Conservation (phyloP, 768 basidiomycete species). For the Candolleomyces eurysporus region DNA sequence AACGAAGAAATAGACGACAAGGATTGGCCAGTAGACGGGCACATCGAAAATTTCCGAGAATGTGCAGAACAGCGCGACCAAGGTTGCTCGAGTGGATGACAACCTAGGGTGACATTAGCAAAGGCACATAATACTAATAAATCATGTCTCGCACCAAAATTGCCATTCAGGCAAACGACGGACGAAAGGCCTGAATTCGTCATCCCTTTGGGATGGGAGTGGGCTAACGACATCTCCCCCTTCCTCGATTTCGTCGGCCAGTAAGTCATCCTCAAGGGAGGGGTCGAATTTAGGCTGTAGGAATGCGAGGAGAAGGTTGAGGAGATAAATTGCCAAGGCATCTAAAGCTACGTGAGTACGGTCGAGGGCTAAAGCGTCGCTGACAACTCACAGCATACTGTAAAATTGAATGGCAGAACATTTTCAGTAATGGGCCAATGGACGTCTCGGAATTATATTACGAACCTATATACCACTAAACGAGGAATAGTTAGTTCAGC, state of each 20-base stretch:
- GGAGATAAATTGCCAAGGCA: conserved; percentile 91
- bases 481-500: conserved; percentile 5
- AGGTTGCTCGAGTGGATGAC: conserved; percentile 85
- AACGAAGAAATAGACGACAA: conserved; percentile 95
- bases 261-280: conserved; percentile 87
- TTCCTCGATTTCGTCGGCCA: conserved; percentile 94
- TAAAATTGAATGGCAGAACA: background rate
- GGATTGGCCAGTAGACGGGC: conserved; percentile 99
- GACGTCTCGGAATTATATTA: conserved; percentile 15
- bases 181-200: conserved; percentile 97
- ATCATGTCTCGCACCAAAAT: conserved; percentile 65
- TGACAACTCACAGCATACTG: conserved; percentile 66
- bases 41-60: conserved; percentile 87
- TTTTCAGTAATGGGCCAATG: background rate
- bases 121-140: background rate
- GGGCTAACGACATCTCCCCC: conserved; percentile 65
- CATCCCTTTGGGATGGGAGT: conserved; percentile 73
- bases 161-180: conserved; percentile 95
- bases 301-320: conserved; percentile 96
- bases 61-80: conserved; percentile 78
- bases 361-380: background rate
- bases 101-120: conserved; percentile 53
- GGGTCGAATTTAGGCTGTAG: conserved; percentile 98
- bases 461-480: conserved; percentile 91
- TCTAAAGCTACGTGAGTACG: conserved; percentile 34